Conservation (phyloP, 139 green algal species). For the Chlamydomonas incerta region DNA sequence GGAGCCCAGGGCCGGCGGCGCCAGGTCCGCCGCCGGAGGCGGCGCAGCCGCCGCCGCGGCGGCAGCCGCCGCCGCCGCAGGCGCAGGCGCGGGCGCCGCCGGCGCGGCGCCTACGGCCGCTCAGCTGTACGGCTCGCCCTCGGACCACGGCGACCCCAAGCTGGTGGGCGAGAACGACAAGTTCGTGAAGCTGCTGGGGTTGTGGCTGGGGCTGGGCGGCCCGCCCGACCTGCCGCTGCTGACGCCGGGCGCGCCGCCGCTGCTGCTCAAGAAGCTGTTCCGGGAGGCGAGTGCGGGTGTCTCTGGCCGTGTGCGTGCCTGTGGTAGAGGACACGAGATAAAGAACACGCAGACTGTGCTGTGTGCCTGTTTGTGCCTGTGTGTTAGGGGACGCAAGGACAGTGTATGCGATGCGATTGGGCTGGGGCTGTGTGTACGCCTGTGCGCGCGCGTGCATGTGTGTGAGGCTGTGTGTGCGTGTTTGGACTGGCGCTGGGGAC, state of each 20-base stretch:
- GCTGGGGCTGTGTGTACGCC: no score
- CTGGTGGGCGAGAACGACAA: not conserved
- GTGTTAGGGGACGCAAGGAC: no score
- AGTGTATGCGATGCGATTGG: no score
- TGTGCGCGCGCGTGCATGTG: no score
- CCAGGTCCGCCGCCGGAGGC: not conserved
- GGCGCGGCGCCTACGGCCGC: not conserved
- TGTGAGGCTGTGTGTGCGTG: no score
- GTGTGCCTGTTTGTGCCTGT: no score
- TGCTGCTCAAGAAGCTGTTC: constrained; percentile 14
- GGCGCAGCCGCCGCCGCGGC: not conserved
- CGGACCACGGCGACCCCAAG: not conserved
- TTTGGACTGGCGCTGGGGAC: no score
- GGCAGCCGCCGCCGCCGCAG: not conserved
- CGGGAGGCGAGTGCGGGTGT: not conserved
- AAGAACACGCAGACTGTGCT: no score
- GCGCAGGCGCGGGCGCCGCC: not conserved
- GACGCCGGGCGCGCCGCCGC: constrained; percentile 5
- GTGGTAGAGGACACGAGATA: no score
- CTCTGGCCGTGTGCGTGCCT: not conserved
- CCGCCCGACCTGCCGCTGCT: constrained; percentile 31
- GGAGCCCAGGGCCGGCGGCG: no score
- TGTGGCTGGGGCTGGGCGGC: not conserved
- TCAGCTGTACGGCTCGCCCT: constrained; percentile 16
- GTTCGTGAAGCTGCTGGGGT: constrained; percentile 1